phyloP scores from a whole-genome alignment of 306 rosid species.

The Malus sieversii region DNA sequence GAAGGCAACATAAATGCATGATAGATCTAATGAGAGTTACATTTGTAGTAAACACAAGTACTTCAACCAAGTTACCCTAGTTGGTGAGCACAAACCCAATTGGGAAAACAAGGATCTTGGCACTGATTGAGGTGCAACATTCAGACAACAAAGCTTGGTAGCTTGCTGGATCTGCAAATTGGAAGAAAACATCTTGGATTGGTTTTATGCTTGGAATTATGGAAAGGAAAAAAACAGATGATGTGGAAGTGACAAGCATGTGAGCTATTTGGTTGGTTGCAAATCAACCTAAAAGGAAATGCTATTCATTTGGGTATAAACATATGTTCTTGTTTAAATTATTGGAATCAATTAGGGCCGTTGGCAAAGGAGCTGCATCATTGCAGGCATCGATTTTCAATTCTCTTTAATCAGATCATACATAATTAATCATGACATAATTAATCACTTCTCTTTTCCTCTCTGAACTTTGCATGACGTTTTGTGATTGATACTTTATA shows the following conservation, averaged over 20 bases:
- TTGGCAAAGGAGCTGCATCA: slow-evolving; percentile 13
- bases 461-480: background rate
- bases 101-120: background rate
- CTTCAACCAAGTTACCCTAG: background rate
- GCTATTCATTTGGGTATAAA: background rate
- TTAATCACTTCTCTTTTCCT: background rate
- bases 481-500: background rate
- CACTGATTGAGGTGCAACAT: background rate
- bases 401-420: slow-evolving; percentile 6
- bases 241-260: background rate
- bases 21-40: background rate
- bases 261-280: slow-evolving; percentile 14
- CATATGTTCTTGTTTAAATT: background rate
- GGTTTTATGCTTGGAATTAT: slow-evolving; percentile 4
- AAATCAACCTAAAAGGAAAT: slow-evolving; percentile 1
- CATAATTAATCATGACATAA: slow-evolving; percentile 10
- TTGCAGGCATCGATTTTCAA: slow-evolving; percentile 15
- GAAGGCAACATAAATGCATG: background rate
- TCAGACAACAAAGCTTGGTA: background rate
- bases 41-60: background rate
- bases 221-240: background rate
- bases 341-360: slow-evolving; percentile 18
- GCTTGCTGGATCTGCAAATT: slow-evolving; percentile 12
- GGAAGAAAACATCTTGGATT: background rate
- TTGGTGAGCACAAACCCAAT: background rate